Percentiles rank a stretch among this genome's conserved stretches.
Conservation (phyloP, 345 rosid genomes). For the Syzygium aromaticum region DNA sequence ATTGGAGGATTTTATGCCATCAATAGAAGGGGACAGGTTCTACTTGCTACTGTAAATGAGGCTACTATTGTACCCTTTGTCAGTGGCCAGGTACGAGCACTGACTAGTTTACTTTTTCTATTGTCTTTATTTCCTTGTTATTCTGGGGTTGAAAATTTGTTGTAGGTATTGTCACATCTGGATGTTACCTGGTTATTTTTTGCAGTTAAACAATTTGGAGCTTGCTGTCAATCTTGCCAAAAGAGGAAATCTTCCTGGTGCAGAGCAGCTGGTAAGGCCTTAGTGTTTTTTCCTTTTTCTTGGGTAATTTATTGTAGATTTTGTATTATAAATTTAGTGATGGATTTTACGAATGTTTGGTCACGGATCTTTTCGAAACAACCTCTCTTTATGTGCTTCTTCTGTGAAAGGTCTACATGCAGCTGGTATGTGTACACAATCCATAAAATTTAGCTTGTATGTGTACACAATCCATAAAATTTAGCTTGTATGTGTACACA, state of each 20-base stretch:
- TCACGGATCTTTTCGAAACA: not conserved
- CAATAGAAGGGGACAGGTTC: conserved; percentile 85
- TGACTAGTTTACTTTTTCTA: not conserved
- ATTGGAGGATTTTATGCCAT: conserved; percentile 90
- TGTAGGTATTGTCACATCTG: conserved; percentile 7
- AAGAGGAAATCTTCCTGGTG: conserved; percentile 99
- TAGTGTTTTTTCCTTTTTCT: not conserved
- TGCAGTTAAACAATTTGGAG: conserved; percentile 91
- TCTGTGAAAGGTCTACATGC: not conserved
- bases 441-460: not conserved
- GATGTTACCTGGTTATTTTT: conserved; percentile 4
- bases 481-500: not conserved
- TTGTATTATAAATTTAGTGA: not conserved
- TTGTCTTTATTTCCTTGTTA: not conserved
- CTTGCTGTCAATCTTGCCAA: conserved; percentile 98
- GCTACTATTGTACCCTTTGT: conserved; percentile 91
- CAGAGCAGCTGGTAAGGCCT: conserved; percentile 78
- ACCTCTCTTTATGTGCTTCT: not conserved
- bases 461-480: not conserved
- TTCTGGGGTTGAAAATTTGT: not conserved
- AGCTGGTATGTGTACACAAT: not conserved
- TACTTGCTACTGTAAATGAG: conserved; percentile 90
- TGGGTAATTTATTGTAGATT: not conserved
- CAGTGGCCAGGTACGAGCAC: conserved; percentile 74
- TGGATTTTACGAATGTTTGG: not conserved